Evolutionary conservation across 2,329 filamentous ascomycete species (phyloP).

Genomic region (Pseudogymnoascus sp.): DNA sequence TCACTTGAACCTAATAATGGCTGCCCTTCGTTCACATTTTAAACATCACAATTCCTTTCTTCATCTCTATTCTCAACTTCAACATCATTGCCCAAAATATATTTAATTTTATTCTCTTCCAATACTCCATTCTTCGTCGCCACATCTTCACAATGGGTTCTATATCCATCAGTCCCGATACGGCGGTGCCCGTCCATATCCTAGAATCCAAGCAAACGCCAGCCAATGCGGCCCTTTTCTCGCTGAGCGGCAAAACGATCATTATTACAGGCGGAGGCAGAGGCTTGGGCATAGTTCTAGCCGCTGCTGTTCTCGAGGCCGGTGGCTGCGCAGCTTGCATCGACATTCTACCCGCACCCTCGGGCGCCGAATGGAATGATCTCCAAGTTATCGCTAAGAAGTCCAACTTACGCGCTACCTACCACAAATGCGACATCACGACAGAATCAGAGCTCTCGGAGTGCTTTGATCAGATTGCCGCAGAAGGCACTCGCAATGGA

Average conservation of each 20-base stretch:
- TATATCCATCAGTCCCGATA: conserved; percentile 14
- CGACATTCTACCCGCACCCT: conserved; percentile 38
- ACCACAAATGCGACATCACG: conserved; percentile 43
- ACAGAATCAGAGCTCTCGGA: conserved; percentile 36
- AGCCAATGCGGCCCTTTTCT: conserved; percentile 35
- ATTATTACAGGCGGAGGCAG: conserved; percentile 47
- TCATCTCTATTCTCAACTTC: background rate
- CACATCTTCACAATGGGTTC: background rate
- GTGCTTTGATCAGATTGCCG: conserved; percentile 22
- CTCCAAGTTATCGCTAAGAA: background rate
- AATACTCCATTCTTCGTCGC: background rate
- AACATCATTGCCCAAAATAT: background rate
- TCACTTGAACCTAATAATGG: background rate
- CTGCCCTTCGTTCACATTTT: background rate
- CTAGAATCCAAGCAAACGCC: conserved; percentile 32
- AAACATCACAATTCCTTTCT: background rate
- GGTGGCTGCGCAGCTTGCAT: conserved; percentile 45
- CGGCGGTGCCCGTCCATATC: conserved; percentile 15
- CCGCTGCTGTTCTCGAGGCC: conserved; percentile 43
- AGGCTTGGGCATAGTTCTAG: conserved; percentile 45
- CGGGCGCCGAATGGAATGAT: conserved; percentile 35
- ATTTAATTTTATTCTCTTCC: background rate
- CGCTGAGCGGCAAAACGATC: conserved; percentile 39
- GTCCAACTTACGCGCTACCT: conserved; percentile 20
- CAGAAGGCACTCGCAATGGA: background rate